These are phyloP conservation scores for Gaultheria prostrata DNA, from an alignment of 148 eudicot genomes.

Conservation along the genomic window DNA sequence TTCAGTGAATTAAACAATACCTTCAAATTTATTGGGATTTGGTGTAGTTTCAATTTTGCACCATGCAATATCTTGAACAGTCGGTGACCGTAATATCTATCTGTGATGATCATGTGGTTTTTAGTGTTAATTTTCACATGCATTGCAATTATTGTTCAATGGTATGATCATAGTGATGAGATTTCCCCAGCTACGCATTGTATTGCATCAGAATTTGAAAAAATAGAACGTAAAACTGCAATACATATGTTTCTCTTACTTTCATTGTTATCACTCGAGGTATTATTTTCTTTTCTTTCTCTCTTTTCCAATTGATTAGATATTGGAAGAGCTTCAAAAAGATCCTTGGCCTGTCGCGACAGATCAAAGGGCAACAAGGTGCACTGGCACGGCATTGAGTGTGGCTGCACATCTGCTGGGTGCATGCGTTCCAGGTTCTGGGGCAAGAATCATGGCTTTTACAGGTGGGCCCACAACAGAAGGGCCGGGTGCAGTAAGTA, in stretches of 20 bases:
- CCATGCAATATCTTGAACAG: background rate
- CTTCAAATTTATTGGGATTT: background rate
- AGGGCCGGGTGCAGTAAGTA: constrained; percentile 95
- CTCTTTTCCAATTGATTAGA: constrained; percentile 30
- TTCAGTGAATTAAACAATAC: background rate
- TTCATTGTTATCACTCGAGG: constrained; percentile 2
- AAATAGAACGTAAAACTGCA: background rate
- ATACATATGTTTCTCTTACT: background rate
- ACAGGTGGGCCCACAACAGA: constrained; percentile 94
- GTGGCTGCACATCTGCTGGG: constrained; percentile 94
- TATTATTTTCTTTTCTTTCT: background rate
- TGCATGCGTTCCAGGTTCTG: constrained; percentile 86
- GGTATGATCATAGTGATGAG: background rate
- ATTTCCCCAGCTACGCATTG: background rate
- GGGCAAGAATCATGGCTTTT: constrained; percentile 95
- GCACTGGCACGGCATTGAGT: constrained; percentile 84
- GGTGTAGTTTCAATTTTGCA: background rate
- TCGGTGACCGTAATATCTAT: background rate
- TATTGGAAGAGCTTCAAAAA: constrained; percentile 94
- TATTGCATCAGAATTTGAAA: background rate
- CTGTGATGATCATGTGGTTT: background rate
- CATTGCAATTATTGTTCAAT: background rate
- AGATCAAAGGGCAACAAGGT: constrained; percentile 86
- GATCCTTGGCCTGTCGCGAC: constrained; percentile 91
- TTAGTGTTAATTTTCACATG: background rate